Percentiles rank a stretch among this genome's conserved stretches.
phyloP scores from a whole-genome alignment of 306 rosid genomes.

The Prunus mira region DNA sequence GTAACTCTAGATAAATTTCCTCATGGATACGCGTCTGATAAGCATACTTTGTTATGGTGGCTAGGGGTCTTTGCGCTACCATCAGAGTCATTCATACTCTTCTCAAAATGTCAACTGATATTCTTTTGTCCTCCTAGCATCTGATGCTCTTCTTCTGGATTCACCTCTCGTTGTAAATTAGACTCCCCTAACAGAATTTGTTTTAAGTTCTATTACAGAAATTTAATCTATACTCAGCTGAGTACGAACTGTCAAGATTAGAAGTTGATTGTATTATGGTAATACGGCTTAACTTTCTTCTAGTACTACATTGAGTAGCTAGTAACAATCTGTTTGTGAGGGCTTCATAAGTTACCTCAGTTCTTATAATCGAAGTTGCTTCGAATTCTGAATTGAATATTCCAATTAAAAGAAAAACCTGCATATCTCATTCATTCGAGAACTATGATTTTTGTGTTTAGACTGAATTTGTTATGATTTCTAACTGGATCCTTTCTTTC shows the following conservation, averaged over 20 bases:
- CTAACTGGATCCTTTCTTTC: constrained; percentile 1
- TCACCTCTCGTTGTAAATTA: background rate
- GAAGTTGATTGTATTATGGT: background rate
- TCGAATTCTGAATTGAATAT: background rate
- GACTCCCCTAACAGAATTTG: background rate
- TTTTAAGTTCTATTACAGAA: background rate
- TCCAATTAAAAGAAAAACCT: background rate
- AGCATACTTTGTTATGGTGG: no score
- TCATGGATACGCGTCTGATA: no score
- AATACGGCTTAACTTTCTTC: background rate
- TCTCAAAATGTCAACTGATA: no score
- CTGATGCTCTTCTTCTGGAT: background rate
- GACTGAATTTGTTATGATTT: background rate
- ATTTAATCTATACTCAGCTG: background rate
- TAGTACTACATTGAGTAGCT: background rate
- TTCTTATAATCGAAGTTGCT: background rate
- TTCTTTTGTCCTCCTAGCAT: background rate
- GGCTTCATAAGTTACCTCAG: background rate
- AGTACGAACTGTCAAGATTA: background rate
- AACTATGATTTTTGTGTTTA: background rate
- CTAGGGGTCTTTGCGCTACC: no score
- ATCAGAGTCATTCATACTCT: no score
- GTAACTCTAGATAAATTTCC: background rate
- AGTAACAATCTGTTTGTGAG: background rate
- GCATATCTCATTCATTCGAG: background rate